A percentile compares a stretch with the other conserved stretches of the same genome.
Conservation (phyloP, 345 rosid genomes). For the Salix caprea region DNA sequence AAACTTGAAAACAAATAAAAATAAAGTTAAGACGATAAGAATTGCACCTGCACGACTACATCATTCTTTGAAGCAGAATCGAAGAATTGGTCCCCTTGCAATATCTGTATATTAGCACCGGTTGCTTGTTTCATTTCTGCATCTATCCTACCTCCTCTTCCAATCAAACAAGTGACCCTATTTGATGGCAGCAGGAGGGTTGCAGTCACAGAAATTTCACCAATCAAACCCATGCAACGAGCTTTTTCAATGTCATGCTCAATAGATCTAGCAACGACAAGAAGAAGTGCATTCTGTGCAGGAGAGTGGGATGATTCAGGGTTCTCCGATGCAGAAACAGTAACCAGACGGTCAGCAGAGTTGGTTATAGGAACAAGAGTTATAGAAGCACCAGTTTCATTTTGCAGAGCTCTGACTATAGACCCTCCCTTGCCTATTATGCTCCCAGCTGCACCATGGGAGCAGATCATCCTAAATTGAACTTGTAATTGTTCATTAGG, state of each 20-base stretch:
- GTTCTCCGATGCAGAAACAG: conserved; percentile 29
- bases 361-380: conserved; percentile 12
- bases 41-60: conserved; percentile 50
- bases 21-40: not conserved
- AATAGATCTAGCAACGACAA: conserved; percentile 55
- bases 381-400: conserved; percentile 60
- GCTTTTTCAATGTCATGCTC: conserved; percentile 45
- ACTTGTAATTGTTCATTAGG: conserved; percentile 27
- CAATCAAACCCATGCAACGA: conserved; percentile 20
- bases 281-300: conserved; percentile 54
- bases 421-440: conserved; percentile 61
- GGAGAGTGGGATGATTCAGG: conserved; percentile 48
- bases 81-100: conserved; percentile 26
- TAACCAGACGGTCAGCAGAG: conserved; percentile 9
- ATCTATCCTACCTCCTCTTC: conserved; percentile 20
- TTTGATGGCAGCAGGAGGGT: conserved; percentile 47
- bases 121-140: conserved; percentile 28
- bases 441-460: conserved; percentile 49
- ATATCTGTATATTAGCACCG: conserved; percentile 40
- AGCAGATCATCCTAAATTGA: conserved; percentile 48
- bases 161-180: conserved; percentile 22
- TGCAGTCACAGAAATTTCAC: conserved; percentile 38
- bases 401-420: conserved; percentile 49
- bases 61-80: conserved; percentile 35
- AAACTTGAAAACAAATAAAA: not conserved